Evolutionary conservation across 768 basidiomycete species (phyloP).

Genomic region (Boletus fagicola): DNA sequence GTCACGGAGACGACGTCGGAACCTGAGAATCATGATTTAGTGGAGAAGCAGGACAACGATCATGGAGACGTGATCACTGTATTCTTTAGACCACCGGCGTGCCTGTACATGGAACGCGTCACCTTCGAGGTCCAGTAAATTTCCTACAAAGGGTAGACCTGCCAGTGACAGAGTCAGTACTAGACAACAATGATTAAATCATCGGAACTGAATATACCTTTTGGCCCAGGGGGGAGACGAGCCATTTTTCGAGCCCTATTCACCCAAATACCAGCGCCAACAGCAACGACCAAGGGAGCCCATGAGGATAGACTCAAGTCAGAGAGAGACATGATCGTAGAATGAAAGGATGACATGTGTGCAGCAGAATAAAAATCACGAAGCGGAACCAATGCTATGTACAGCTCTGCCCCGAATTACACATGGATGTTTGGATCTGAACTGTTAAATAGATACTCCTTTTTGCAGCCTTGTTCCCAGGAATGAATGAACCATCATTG

Average conservation of each 20-base stretch:
- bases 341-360: background rate
- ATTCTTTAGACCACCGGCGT: background rate
- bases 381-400: background rate
- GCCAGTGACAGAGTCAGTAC: background rate
- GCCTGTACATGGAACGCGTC: slow-evolving; percentile 2
- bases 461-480: background rate
- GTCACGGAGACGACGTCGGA: slow-evolving; percentile 4
- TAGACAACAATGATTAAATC: too few species aligned
- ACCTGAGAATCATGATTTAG: background rate
- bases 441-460: background rate
- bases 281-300: background rate
- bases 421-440: background rate
- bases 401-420: too few species aligned
- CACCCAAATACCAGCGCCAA: background rate
- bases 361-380: too few species aligned
- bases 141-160: slow-evolving; percentile 2
- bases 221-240: slow-evolving; percentile 3
- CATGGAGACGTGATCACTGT: background rate
- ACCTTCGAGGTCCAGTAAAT: slow-evolving; percentile 1
- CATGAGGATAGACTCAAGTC: background rate
- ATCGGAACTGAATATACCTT: background rate
- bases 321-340: background rate
- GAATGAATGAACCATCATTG: background rate
- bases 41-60: background rate
- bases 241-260: slow-evolving; percentile 1